phyloP scores from a whole-genome alignment of 1,139 yeast genomes.

The Taphrina betulina region DNA sequence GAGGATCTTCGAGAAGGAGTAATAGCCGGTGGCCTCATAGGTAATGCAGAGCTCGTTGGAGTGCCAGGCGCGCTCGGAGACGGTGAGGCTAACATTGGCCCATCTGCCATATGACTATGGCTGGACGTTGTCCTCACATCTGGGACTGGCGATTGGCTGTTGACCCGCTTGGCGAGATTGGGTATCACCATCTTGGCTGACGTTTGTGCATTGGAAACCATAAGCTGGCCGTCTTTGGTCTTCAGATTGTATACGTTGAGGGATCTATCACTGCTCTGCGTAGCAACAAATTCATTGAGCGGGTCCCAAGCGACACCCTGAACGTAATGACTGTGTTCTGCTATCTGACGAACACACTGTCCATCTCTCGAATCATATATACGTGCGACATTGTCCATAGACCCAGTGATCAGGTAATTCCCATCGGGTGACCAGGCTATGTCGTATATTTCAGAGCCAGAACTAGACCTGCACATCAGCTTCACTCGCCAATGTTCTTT shows the following conservation, averaged over 20 bases:
- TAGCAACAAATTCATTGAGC: constrained; percentile 65
- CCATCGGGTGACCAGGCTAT: constrained; percentile 88
- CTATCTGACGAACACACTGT: constrained; percentile 58
- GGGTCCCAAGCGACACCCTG: constrained; percentile 99
- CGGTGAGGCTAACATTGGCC: constrained; percentile 35
- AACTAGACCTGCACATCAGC: constrained; percentile 57
- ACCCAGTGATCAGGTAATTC: constrained; percentile 72
- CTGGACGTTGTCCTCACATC: background rate
- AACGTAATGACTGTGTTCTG: constrained; percentile 81
- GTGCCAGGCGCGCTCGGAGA: constrained; percentile 39
- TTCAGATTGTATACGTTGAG: constrained; percentile 57
- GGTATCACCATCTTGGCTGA: constrained; percentile 27
- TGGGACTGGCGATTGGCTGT: constrained; percentile 21
- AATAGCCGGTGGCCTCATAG: constrained; percentile 38
- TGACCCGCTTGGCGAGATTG: constrained; percentile 20
- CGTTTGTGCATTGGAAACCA: constrained; percentile 28
- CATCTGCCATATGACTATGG: background rate
- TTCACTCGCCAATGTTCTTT: constrained; percentile 71
- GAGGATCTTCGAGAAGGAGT: constrained; percentile 40
- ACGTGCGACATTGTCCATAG: constrained; percentile 82
- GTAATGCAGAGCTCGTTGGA: constrained; percentile 33
- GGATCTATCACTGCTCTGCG: constrained; percentile 87
- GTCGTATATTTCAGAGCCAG: constrained; percentile 77
- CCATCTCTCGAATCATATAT: constrained; percentile 54
- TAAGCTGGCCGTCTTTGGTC: constrained; percentile 36